Evolutionary conservation across 306 rosid species (phyloP).

Genomic region (Vicia faba): DNA sequence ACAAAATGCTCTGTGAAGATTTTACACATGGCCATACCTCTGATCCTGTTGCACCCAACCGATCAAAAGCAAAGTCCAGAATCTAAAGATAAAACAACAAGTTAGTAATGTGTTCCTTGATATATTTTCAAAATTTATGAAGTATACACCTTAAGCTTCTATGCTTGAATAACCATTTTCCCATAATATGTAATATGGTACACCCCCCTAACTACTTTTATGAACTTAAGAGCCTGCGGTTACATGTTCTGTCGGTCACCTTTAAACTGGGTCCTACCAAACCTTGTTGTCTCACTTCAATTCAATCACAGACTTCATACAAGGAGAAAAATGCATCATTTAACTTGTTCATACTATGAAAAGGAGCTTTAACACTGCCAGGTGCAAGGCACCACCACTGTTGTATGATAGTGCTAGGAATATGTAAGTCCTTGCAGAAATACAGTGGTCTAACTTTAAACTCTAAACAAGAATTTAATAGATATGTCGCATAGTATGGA

Average conservation of each 20-base stretch:
- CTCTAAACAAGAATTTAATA: background rate
- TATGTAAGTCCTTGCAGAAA: constrained; percentile 29
- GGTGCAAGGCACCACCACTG: constrained; percentile 27
- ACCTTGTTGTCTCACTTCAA: constrained; percentile 18
- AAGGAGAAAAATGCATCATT: constrained; percentile 8
- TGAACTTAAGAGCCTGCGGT: constrained; percentile 18
- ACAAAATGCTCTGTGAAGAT: constrained; percentile 16
- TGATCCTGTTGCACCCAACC: constrained; percentile 85
- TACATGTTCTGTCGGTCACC: constrained; percentile 11
- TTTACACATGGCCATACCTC: constrained; percentile 58
- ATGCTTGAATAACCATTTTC: constrained; percentile 27
- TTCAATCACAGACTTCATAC: background rate
- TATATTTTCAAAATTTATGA: constrained; percentile 28
- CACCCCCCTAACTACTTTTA: constrained; percentile 21
- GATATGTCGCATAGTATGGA: constrained; percentile 6
- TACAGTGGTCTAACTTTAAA: constrained; percentile 13
- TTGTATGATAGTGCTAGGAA: background rate
- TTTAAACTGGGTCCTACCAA: constrained; percentile 23
- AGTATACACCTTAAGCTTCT: background rate
- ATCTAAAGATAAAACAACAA: constrained; percentile 55
- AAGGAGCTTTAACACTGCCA: constrained; percentile 23
- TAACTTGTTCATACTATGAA: constrained; percentile 22
- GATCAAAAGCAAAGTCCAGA: constrained; percentile 92
- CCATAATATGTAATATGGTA: constrained; percentile 19
- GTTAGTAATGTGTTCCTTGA: constrained; percentile 40